A percentile compares a stretch with the other conserved stretches of the same genome.
phyloP scores from a whole-genome alignment of 179 eudicot genomes.

The Dionaea muscipula region DNA sequence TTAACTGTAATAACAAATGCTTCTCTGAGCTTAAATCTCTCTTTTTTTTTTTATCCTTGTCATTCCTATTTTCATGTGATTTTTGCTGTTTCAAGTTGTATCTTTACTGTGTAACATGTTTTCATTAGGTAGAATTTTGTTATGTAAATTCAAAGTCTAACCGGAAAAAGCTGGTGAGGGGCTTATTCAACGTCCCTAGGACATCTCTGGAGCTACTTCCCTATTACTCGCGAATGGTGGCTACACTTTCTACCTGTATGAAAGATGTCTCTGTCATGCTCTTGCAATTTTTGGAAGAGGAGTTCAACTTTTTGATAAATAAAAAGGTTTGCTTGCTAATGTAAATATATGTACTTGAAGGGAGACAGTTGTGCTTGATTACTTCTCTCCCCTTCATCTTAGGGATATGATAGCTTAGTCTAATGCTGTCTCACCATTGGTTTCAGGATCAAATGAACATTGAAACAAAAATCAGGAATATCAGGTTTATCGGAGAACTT shows the following conservation, averaged over 20 bases:
- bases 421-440: conserved; percentile 1
- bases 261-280: conserved; percentile 81
- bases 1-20: conserved; percentile 43
- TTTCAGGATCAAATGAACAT: conserved; percentile 95
- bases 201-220: conserved; percentile 89
- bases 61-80: not conserved
- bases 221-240: conserved; percentile 95
- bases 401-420: not conserved
- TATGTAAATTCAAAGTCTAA: conserved; percentile 78
- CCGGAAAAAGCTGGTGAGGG: conserved; percentile 90
- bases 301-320: conserved; percentile 71
- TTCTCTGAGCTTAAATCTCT: conserved; percentile 1
- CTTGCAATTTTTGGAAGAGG: conserved; percentile 87
- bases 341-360: not conserved
- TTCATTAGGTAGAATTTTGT: conserved; percentile 82
- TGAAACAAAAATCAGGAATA: conserved; percentile 87
- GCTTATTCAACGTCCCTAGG: conserved; percentile 81
- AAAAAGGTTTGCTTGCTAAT: conserved; percentile 52
- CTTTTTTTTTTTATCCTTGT: not conserved
- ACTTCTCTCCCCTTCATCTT: conserved; percentile 1
- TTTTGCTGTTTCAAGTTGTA: conserved; percentile 2
- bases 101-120: conserved; percentile 9
- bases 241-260: conserved; percentile 90
- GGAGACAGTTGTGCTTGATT: not conserved
- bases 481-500: conserved; percentile 91